phyloP scores from a whole-genome alignment of 2,329 filamentous ascomycete genomes.

The Remersonia thermophila region DNA sequence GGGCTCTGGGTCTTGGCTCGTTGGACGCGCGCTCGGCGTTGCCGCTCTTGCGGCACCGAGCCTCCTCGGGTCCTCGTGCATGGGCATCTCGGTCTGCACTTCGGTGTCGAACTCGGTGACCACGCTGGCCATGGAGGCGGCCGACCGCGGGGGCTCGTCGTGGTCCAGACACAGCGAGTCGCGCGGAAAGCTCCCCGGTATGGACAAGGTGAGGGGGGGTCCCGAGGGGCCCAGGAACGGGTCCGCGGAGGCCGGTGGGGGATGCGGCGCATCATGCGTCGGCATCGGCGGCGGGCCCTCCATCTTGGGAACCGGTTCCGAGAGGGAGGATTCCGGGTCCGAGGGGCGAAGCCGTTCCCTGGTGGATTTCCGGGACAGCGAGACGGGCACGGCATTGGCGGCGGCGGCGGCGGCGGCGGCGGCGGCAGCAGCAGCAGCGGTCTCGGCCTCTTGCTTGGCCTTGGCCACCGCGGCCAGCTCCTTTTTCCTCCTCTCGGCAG shows the following conservation, averaged over 20 bases:
- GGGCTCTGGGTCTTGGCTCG: no score
- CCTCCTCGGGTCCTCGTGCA: no score
- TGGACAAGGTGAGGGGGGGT: constrained; percentile 50
- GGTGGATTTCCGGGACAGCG: constrained; percentile 1
- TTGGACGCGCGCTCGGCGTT: no score
- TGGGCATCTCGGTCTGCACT: constrained; percentile 46
- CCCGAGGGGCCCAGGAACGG: constrained; percentile 27
- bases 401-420: constrained; percentile 12
- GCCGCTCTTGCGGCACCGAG: no score
- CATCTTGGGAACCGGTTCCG: neutral
- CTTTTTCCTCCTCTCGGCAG: constrained; percentile 40
- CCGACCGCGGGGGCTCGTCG: constrained; percentile 43
- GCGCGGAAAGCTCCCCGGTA: constrained; percentile 50
- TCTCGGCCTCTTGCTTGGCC: constrained; percentile 28
- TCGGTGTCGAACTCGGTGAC: constrained; percentile 65
- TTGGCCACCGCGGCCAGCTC: constrained; percentile 36
- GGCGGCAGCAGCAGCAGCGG: constrained; percentile 20
- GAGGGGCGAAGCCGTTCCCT: neutral
- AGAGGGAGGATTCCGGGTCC: neutral
- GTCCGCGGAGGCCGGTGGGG: constrained; percentile 3
- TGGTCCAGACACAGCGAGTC: constrained; percentile 24
- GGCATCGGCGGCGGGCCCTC: neutral
- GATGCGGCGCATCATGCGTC: constrained; percentile 2
- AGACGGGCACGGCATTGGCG: constrained; percentile 2
- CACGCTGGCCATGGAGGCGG: constrained; percentile 46